Conservation (phyloP, 2,329 filamentous ascomycete species). For the Ophiosphaerella herpotricha region DNA sequence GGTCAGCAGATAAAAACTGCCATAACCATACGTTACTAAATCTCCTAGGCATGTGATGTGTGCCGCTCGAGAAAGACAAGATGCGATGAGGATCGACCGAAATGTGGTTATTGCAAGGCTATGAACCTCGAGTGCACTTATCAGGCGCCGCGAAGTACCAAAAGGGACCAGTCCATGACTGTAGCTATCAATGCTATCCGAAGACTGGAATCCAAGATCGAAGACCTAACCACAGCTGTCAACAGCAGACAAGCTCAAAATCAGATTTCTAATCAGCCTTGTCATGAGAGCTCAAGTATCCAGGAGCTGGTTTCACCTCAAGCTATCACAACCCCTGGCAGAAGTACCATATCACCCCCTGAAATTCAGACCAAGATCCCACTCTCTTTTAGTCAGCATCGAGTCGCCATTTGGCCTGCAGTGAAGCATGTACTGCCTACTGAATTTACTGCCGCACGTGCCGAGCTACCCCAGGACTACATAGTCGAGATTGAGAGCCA, state of each 20-base stretch:
- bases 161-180: conserved; percentile 59
- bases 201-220: conserved; percentile 58
- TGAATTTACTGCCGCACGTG: conserved; percentile 44
- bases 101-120: conserved; percentile 57
- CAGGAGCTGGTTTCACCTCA: conserved; percentile 35
- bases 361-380: conserved; percentile 35
- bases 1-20: conserved; percentile 15
- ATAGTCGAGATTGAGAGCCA: conserved; percentile 56
- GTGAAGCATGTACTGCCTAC: conserved; percentile 50
- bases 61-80: conserved; percentile 60
- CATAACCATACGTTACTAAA: conserved; percentile 8
- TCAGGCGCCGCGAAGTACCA: conserved; percentile 58
- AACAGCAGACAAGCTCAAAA: conserved; percentile 23
- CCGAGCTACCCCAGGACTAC: conserved; percentile 54
- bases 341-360: conserved; percentile 22
- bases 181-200: conserved; percentile 61
- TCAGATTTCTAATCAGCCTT: conserved; percentile 9
- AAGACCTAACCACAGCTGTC: conserved; percentile 51
- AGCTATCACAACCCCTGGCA: conserved; percentile 29
- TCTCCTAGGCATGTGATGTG: conserved; percentile 55
- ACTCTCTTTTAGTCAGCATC: conserved; percentile 58
- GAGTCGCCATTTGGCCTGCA: conserved; percentile 56
- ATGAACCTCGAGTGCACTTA: conserved; percentile 58
- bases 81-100: conserved; percentile 60
- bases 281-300: conserved; percentile 23